Conservation (phyloP, 2,329 filamentous ascomycete genomes). For the Clarireedia homoeocarpa region DNA sequence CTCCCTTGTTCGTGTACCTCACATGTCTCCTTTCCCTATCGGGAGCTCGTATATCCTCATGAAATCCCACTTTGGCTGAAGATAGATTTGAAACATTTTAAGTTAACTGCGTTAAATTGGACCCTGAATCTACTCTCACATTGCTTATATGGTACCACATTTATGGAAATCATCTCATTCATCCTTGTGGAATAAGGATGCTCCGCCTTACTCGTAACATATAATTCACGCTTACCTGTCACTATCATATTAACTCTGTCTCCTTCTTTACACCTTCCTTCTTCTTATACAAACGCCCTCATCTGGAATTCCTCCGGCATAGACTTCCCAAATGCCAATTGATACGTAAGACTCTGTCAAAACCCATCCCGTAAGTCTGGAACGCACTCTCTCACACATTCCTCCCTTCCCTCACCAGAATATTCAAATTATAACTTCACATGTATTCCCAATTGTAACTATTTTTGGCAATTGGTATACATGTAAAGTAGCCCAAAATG, state of each 20-base stretch:
- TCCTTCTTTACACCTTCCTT: not conserved
- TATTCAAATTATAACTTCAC: not conserved
- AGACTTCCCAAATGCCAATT: not conserved
- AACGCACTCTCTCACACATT: not conserved
- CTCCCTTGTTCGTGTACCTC: not conserved
- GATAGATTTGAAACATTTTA: not conserved
- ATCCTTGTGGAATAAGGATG: not conserved
- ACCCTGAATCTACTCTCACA: not conserved
- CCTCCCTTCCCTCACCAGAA: constrained; percentile 6
- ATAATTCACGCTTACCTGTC: not conserved
- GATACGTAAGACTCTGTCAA: not conserved
- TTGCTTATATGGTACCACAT: not conserved
- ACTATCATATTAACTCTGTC: not conserved
- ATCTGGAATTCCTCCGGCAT: not conserved
- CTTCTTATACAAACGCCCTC: not conserved
- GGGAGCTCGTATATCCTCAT: not conserved
- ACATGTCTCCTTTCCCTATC: not conserved
- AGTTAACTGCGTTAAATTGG: not conserved
- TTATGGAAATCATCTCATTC: not conserved
- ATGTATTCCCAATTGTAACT: not conserved
- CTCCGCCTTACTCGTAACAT: not conserved
- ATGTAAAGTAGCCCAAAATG: not conserved
- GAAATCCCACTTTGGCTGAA: no score
- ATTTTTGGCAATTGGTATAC: not conserved
- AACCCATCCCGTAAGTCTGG: constrained; percentile 3